Conservation (phyloP, 306 rosid genomes). For the Lupinus albus region DNA sequence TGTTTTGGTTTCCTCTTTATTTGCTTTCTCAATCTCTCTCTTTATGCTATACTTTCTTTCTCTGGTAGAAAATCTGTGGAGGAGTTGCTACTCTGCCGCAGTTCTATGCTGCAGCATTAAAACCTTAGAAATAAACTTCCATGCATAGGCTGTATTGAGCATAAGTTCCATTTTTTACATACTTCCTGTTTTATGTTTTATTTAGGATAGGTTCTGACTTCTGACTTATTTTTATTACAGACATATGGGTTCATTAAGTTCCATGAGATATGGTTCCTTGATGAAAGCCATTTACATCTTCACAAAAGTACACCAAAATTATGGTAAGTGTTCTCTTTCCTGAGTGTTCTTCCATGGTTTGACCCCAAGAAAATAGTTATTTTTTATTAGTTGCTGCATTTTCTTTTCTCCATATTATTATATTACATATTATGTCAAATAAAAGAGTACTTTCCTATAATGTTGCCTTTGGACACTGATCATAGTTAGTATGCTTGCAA, state of each 20-base stretch:
- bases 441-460: not conserved
- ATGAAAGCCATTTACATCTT: conserved; percentile 66
- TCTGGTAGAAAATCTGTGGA: conserved; percentile 7
- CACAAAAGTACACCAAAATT: conserved; percentile 70
- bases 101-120: not conserved
- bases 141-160: not conserved
- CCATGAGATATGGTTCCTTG: conserved; percentile 70
- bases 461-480: not conserved
- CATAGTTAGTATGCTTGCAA: conserved; percentile 15
- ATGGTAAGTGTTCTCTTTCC: conserved; percentile 54
- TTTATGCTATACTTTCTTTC: conserved; percentile 5
- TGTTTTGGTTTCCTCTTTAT: conserved; percentile 23
- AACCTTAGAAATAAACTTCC: conserved; percentile 10
- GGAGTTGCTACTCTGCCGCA: conserved; percentile 13
- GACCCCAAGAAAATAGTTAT: not conserved
- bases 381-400: not conserved
- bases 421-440: not conserved
- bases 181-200: not conserved
- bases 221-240: conserved; percentile 46
- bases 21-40: conserved; percentile 17
- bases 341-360: conserved; percentile 19
- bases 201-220: conserved; percentile 34
- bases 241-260: conserved; percentile 78
- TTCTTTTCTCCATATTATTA: not conserved
- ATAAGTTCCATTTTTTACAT: no score